phyloP scores from a whole-genome alignment of 345 rosid species.

The Firmiana major region DNA sequence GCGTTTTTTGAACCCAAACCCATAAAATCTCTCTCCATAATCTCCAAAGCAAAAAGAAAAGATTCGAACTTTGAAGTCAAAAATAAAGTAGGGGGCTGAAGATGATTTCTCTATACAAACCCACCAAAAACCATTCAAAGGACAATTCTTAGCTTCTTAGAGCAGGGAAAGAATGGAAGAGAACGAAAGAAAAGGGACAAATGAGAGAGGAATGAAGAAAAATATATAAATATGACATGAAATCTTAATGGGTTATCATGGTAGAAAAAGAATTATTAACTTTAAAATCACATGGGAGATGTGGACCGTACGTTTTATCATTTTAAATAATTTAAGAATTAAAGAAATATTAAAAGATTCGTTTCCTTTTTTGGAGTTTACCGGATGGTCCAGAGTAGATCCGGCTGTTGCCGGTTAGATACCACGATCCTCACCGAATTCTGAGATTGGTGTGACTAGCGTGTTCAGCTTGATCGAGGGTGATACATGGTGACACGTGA shows the following conservation, averaged over 20 bases:
- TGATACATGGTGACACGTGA: no score
- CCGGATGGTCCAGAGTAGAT: no score
- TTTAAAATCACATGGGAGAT: conserved; percentile 11
- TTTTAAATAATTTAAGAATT: not conserved
- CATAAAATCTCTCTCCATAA: conserved; percentile 10
- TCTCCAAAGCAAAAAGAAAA: not conserved
- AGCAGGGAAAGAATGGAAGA: not conserved
- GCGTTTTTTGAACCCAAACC: conserved; percentile 7
- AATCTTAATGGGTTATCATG: not conserved
- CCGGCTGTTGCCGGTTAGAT: no score
- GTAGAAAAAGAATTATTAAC: not conserved
- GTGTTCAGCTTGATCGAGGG: no score
- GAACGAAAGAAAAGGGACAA: not conserved
- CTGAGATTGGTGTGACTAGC: no score
- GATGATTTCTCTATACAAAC: not conserved
- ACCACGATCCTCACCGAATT: no score
- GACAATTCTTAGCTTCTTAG: not conserved
- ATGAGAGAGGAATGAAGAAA: no score
- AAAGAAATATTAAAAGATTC: not conserved
- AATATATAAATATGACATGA: no score
- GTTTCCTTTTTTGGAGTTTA: no score
- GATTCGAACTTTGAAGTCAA: not conserved
- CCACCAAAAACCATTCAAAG: not conserved
- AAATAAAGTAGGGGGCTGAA: not conserved
- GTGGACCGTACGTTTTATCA: not conserved